Evolutionary conservation across 2,329 filamentous ascomycete genomes (phyloP).

Genomic region (Graphilbum ipis-grandicollis): DNA sequence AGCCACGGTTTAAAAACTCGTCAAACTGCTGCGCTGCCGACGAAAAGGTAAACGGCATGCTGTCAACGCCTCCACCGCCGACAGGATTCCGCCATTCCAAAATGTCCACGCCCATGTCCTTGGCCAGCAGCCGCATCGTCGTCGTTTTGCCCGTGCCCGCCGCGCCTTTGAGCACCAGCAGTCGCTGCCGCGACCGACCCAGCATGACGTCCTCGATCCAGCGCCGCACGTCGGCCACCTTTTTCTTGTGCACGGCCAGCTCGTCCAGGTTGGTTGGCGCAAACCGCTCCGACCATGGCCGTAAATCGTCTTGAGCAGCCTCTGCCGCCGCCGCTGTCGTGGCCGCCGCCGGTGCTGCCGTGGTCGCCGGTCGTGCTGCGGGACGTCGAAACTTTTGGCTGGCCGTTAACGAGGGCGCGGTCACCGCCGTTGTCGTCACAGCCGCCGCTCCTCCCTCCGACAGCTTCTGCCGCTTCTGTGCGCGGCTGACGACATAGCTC

Average conservation of each 20-base stretch:
- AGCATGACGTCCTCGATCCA: slow-evolving; percentile 66
- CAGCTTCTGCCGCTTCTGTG: slow-evolving; percentile 29
- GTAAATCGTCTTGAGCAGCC: slow-evolving; percentile 33
- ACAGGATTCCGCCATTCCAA: slow-evolving; percentile 81
- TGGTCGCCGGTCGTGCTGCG: too few species aligned
- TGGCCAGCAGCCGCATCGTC: slow-evolving; percentile 61
- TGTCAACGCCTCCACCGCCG: slow-evolving; percentile 21
- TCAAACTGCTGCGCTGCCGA: slow-evolving; percentile 73
- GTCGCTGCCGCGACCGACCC: slow-evolving; percentile 47
- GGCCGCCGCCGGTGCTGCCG: too few species aligned
- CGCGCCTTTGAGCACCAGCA: slow-evolving; percentile 76
- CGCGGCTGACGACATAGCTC: slow-evolving; percentile 38
- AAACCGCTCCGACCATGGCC: slow-evolving; percentile 81
- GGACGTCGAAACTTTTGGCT: slow-evolving; percentile 5
- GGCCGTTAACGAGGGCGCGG: slow-evolving; percentile 12
- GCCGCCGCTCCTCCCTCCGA: neutral
- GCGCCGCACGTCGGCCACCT: slow-evolving; percentile 66
- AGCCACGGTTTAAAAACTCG: slow-evolving; percentile 71
- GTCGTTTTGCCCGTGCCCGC: slow-evolving; percentile 90
- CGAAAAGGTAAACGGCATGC: slow-evolving; percentile 41
- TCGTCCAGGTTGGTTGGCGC: slow-evolving; percentile 61
- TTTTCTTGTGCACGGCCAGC: slow-evolving; percentile 86
- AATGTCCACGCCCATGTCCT: slow-evolving; percentile 58
- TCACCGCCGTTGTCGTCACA: slow-evolving; percentile 7
- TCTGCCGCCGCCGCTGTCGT: neutral